Evolutionary conservation across 192 early-diverging fungal genomes (phyloP).

Genomic region (Fimicolochytrium jonesii): DNA sequence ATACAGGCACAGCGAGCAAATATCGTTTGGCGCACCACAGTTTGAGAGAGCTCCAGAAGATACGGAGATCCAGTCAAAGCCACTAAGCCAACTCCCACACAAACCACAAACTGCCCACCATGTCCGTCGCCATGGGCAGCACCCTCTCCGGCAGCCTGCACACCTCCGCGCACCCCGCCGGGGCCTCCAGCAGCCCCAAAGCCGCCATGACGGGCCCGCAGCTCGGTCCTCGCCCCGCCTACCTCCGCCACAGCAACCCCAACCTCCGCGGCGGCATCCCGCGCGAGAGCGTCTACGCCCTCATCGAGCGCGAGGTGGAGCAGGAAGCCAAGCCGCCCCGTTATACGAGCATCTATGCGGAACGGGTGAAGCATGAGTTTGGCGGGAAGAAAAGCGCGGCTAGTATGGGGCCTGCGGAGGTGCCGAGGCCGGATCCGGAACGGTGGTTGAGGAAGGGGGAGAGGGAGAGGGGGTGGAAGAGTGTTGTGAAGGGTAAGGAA

Average conservation of each 20-base stretch:
- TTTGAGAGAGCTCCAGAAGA: too few species aligned
- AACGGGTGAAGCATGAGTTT: conserved; percentile 42
- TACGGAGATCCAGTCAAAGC: too few species aligned
- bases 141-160: conserved; percentile 1
- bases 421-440: conserved; percentile 27
- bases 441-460: conserved; percentile 50
- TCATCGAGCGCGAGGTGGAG: conserved; percentile 42
- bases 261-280: neutral
- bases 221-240: conserved; percentile 18
- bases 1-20: too few species aligned
- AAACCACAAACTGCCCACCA: too few species aligned
- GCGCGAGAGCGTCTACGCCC: conserved; percentile 45
- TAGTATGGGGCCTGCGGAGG: conserved; percentile 49
- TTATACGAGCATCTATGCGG: conserved; percentile 44
- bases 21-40: too few species aligned
- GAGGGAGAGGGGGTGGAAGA: conserved; percentile 22
- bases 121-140: conserved; percentile 13
- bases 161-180: conserved; percentile 5
- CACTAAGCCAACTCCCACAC: too few species aligned
- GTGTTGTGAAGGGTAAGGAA: neutral
- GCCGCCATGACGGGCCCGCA: conserved; percentile 25
- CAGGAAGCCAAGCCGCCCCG: conserved; percentile 34
- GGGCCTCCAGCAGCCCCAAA: neutral
- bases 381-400: conserved; percentile 37
- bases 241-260: neutral